Percentiles rank a stretch among this genome's conserved stretches.
Conservation (phyloP, 1,139 yeast genomes). For the Yamadazyma membranifaciens region DNA sequence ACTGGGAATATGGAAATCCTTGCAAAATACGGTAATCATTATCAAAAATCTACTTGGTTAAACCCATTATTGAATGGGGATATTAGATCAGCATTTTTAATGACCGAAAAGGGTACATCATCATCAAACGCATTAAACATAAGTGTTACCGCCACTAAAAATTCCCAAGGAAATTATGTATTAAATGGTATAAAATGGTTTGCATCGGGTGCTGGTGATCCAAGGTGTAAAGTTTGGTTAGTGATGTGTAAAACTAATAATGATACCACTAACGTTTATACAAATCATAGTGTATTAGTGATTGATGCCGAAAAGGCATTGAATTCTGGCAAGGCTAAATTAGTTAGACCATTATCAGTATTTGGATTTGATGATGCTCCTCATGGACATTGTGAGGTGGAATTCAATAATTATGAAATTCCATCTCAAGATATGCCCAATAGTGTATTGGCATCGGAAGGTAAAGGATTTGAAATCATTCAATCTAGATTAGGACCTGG, state of each 20-base stretch:
- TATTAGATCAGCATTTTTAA: slow-evolving; percentile 65
- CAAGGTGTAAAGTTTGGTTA: slow-evolving; percentile 60
- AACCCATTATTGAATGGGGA: slow-evolving; percentile 57
- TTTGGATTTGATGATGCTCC: slow-evolving; percentile 75
- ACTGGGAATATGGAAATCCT: slow-evolving; percentile 76
- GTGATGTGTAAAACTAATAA: slow-evolving; percentile 64
- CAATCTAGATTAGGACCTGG: slow-evolving; percentile 76
- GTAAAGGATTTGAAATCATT: slow-evolving; percentile 66
- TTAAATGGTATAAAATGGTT: slow-evolving; percentile 73
- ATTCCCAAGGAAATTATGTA: slow-evolving; percentile 49
- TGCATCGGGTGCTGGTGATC: slow-evolving; percentile 77
- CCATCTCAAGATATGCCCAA: slow-evolving; percentile 40
- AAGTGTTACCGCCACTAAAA: slow-evolving; percentile 45
- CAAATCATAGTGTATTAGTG: slow-evolving; percentile 60
- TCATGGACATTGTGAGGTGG: slow-evolving; percentile 69
- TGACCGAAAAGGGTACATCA: slow-evolving; percentile 69
- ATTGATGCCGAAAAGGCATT: slow-evolving; percentile 54
- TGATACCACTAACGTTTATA: slow-evolving; percentile 33
- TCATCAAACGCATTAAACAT: slow-evolving; percentile 71
- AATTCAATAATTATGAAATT: slow-evolving; percentile 51
- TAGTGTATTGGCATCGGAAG: slow-evolving; percentile 47
- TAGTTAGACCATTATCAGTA: slow-evolving; percentile 56
- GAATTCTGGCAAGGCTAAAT: slow-evolving; percentile 49
- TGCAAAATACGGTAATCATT: slow-evolving; percentile 55
- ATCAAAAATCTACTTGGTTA: slow-evolving; percentile 55